Conservation (phyloP, 345 rosid genomes). For the Lepidium didymum region DNA sequence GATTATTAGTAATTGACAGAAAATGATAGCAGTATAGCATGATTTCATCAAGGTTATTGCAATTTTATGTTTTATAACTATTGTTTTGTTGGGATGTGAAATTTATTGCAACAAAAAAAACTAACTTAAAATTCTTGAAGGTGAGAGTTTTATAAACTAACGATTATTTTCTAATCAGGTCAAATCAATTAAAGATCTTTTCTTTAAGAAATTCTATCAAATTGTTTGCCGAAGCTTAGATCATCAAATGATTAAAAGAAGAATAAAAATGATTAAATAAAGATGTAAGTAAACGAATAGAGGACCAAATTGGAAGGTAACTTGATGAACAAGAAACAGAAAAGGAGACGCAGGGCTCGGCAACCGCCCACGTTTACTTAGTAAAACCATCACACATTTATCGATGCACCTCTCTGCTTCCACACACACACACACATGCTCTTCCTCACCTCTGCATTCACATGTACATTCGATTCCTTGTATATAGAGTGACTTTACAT, state of each 20-base stretch:
- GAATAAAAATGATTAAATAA: background rate
- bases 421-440: constrained; percentile 37
- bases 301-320: constrained; percentile 8
- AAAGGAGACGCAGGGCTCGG: constrained; percentile 39
- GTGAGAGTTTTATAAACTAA: no score
- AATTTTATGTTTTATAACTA: no score
- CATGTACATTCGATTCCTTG: background rate
- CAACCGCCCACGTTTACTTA: constrained; percentile 66
- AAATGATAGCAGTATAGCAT: no score
- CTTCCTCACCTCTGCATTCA: constrained; percentile 11
- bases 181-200: background rate
- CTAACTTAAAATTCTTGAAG: no score
- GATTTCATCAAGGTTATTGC: no score
- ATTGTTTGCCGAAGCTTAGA: background rate
- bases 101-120: no score
- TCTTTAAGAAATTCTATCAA: background rate
- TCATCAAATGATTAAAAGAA: background rate
- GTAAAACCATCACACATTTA: background rate
- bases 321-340: constrained; percentile 27
- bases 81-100: no score
- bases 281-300: background rate
- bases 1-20: background rate
- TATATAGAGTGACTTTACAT: constrained; percentile 7
- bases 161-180: background rate
- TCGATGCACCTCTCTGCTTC: constrained; percentile 26